Evolutionary conservation across 495 filamentous ascomycete species (phyloP).

Genomic region (Lichina pygmaea): DNA sequence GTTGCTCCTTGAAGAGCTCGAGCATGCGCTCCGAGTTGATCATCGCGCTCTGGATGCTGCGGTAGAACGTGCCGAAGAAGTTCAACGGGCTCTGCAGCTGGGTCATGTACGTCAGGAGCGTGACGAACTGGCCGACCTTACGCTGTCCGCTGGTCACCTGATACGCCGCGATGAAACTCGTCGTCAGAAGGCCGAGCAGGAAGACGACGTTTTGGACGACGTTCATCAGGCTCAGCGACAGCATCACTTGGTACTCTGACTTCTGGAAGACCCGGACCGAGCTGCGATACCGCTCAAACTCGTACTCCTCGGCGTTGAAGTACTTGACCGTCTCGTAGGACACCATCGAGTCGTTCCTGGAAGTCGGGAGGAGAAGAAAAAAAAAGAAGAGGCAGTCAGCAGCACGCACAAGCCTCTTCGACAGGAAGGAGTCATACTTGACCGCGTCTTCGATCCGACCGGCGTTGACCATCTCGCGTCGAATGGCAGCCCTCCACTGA

Average conservation of each 20-base stretch:
- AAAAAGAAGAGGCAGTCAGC: neutral
- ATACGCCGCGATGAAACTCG: conserved; percentile 67
- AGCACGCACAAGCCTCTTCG: too few relatives aligned
- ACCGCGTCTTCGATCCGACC: conserved; percentile 87
- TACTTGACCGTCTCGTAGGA: conserved; percentile 98
- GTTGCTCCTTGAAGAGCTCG: conserved; percentile 83
- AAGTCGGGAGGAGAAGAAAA: neutral
- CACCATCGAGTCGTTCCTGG: conserved; percentile 78
- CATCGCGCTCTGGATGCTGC: conserved; percentile 85
- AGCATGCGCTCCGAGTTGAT: conserved; percentile 89
- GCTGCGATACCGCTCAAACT: conserved; percentile 60
- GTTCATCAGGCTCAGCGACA: conserved; percentile 81
- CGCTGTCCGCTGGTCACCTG: conserved; percentile 52
- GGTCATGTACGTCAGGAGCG: conserved; percentile 65
- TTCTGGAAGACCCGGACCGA: conserved; percentile 62
- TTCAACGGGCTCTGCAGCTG: conserved; percentile 84
- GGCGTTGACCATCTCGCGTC: conserved; percentile 80
- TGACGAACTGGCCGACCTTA: conserved; percentile 53
- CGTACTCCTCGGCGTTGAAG: conserved; percentile 88
- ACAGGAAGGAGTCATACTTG: conserved; percentile 21
- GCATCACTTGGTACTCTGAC: conserved; percentile 66
- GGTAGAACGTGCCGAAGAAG: conserved; percentile 95
- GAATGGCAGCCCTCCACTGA: conserved; percentile 69
- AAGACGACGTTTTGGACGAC: conserved; percentile 83
- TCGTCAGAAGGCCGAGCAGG: conserved; percentile 62